These are phyloP conservation scores for Trametes punicea DNA, from an alignment of 768 basidiomycete genomes.

Conservation along the genomic window DNA sequence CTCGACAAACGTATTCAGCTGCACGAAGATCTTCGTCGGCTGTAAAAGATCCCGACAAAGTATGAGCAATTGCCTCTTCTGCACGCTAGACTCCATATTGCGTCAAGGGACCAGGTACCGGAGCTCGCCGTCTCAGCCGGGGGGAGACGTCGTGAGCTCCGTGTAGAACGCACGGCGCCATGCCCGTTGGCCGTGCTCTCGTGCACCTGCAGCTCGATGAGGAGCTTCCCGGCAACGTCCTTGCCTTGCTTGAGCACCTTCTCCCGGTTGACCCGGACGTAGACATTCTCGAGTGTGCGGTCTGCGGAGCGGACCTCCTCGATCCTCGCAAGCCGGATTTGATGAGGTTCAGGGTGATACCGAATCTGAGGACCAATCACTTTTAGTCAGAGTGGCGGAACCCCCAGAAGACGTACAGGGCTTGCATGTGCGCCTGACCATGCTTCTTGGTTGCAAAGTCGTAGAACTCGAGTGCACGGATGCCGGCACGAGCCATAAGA, in stretches of 20 bases:
- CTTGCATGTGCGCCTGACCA: slow-evolving; percentile 90
- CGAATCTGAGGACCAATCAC: slow-evolving; percentile 46
- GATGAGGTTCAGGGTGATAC: slow-evolving; percentile 80
- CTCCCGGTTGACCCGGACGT: slow-evolving; percentile 68
- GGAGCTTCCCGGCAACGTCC: slow-evolving; percentile 65
- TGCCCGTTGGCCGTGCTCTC: slow-evolving; percentile 83
- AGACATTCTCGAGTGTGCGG: slow-evolving; percentile 64
- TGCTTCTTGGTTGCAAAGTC: slow-evolving; percentile 80
- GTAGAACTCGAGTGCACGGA: slow-evolving; percentile 78
- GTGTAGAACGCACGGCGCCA: slow-evolving; percentile 78
- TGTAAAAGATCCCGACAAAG: slow-evolving; percentile 28
- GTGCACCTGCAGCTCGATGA: slow-evolving; percentile 78
- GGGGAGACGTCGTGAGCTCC: slow-evolving; percentile 69
- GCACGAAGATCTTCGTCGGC: slow-evolving; percentile 84
- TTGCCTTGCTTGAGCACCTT: slow-evolving; percentile 64
- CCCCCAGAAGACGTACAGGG: slow-evolving; percentile 48
- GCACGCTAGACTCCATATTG: background rate
- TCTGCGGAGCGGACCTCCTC: slow-evolving; percentile 60
- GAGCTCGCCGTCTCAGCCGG: slow-evolving; percentile 72
- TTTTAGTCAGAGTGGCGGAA: background rate
- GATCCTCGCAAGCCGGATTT: slow-evolving; percentile 63
- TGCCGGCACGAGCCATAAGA: slow-evolving; percentile 80
- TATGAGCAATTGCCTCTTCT: background rate
- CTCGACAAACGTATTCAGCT: slow-evolving; percentile 72
- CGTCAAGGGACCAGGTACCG: slow-evolving; percentile 34